phyloP scores from a whole-genome alignment of 2,329 filamentous ascomycete genomes.

The Elsinoe necatrix region DNA sequence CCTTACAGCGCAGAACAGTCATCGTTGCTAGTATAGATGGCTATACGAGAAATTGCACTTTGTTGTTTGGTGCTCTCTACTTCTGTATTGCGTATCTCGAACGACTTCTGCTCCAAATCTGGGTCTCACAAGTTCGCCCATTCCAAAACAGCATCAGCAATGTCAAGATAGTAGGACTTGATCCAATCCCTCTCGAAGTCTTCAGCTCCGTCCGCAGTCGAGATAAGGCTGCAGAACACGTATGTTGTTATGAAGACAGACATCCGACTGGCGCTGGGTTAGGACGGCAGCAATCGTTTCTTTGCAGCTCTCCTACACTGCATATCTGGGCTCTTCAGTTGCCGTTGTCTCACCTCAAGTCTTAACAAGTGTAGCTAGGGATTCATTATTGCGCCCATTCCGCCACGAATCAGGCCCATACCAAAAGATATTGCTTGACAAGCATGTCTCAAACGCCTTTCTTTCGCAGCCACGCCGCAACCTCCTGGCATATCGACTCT shows the following conservation, averaged over 20 bases:
- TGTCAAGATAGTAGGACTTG: neutral
- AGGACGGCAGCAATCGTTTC: too few species aligned
- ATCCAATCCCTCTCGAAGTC: neutral
- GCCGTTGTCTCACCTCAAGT: neutral
- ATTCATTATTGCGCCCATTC: neutral
- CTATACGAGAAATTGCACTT: too few species aligned
- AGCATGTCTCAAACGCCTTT: neutral
- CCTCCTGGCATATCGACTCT: neutral
- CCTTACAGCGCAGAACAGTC: too few species aligned
- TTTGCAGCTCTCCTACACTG: neutral
- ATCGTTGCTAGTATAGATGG: too few species aligned
- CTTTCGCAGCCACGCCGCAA: neutral
- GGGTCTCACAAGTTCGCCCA: neutral
- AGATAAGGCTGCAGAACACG: neutral
- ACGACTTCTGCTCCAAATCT: neutral
- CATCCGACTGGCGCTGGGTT: neutral
- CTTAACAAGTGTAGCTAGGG: neutral
- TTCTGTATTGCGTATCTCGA: neutral
- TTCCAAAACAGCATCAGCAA: neutral
- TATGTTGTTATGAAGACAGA: neutral
- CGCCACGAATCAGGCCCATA: neutral
- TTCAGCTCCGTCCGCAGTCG: neutral
- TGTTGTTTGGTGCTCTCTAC: too few species aligned
- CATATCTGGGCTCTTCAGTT: neutral
- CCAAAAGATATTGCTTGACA: neutral